Base-by-base conservation (phyloP, 2,329 filamentous ascomycete species). In the Fusarium sp. region DNA sequence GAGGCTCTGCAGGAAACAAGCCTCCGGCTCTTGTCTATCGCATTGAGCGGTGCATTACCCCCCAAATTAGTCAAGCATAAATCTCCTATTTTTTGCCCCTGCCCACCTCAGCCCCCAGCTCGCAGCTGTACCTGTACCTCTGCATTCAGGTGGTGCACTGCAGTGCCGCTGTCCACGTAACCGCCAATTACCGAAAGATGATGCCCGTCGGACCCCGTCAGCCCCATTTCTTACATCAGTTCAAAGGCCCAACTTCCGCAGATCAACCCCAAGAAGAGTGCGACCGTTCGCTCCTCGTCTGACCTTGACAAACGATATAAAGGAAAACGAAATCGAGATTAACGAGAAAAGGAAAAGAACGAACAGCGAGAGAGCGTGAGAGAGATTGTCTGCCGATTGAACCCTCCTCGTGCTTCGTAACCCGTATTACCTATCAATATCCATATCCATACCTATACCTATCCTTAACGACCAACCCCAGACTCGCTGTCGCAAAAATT, bases 221-320 rank as follows among this genome's bases (percentile, higher is more conserved):
- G 65, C 65, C 66, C 65, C 66, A 60, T 69, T 40, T 55, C 57
- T 69, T 47, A 66, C 65, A 67, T 64, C 59, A 60, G 65, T 69
- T 57, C 43, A 34, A 60, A 62, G 43, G 31, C 21, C 38, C 52
- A 49, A 51, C 46, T 62, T 60, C 34, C 43, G 42, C 62, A 26
- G 46, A 33, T 46, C 45, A 24, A 34, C 21, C 15, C 33, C 46
- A 43, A 65, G 28, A 44, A 43, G 8, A 22, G 38, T 42, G n/a
- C 40, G 36, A 22, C 28, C 33, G 28, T 24, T 54, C 17, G 46
- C 28, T 52, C 39, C 36, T 31, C 15, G 21, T 43, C 52, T 21
- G 24, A 28, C 40, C 40, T 28, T 40, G 28, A 31, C 28, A 31
- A 31, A 13, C 22, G 21, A 57, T 46, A 33, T n/a, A 19, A 47